These are phyloP conservation scores for Colletotrichum sp. DNA, from an alignment of 2,329 filamentous ascomycete species.

Conservation along the genomic window DNA sequence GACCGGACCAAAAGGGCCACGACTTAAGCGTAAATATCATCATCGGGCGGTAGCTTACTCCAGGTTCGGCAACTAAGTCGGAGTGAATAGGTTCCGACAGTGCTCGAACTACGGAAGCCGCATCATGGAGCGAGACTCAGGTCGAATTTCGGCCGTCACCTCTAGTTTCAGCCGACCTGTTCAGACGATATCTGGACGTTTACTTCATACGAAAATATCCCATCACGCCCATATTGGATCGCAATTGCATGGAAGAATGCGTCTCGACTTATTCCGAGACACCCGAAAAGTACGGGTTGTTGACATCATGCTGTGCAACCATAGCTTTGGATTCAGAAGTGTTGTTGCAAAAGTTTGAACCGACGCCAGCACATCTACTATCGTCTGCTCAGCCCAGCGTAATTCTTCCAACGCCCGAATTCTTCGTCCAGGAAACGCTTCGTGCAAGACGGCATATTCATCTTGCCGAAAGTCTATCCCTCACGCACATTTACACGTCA, in stretches of 20 bases:
- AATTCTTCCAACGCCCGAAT: slow-evolving; percentile 22
- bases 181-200: slow-evolving; percentile 31
- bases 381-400: neutral
- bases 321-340: slow-evolving; percentile 33
- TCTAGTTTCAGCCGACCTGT: slow-evolving; percentile 12
- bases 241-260: slow-evolving; percentile 20
- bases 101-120: neutral
- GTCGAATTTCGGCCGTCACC: neutral
- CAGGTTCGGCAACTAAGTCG: neutral
- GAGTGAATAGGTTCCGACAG: neutral
- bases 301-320: slow-evolving; percentile 32
- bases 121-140: neutral
- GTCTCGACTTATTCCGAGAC: slow-evolving; percentile 13
- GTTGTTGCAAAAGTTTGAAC: neutral
- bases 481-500: slow-evolving; percentile 32
- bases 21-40: neutral
- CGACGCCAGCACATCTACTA: neutral
- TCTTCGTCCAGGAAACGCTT: slow-evolving; percentile 31
- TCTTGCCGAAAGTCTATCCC: slow-evolving; percentile 28
- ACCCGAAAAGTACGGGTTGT: slow-evolving; percentile 29
- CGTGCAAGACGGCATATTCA: slow-evolving; percentile 28
- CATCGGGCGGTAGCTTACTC: neutral
- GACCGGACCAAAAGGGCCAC: slow-evolving; percentile 31
- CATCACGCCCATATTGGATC: slow-evolving; percentile 34
- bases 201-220: slow-evolving; percentile 39